These are phyloP conservation scores for Eudorina sp. DNA, from an alignment of 139 green algal species.

Conservation along the genomic window DNA sequence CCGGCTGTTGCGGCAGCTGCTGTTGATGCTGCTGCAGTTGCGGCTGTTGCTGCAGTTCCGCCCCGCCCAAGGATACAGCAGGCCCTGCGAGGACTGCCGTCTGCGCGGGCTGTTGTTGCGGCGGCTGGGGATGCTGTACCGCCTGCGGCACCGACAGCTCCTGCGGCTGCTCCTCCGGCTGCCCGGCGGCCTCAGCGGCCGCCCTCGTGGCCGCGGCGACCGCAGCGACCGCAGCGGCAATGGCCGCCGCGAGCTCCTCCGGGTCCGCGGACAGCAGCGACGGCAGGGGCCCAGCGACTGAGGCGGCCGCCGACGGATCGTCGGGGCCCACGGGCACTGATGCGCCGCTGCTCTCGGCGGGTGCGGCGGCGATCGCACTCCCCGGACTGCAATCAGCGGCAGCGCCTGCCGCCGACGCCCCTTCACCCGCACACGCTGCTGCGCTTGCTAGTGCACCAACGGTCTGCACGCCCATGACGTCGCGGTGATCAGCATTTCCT, in stretches of 20 bases:
- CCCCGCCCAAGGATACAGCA: not conserved
- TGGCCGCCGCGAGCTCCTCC: slow-evolving; percentile 25
- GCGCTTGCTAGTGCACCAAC: not conserved
- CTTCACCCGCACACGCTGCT: not conserved
- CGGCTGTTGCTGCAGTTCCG: not conserved
- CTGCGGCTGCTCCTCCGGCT: slow-evolving; percentile 21
- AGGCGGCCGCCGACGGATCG: not conserved
- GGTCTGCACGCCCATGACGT: not conserved
- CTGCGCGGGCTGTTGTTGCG: not conserved
- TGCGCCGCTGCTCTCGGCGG: no score
- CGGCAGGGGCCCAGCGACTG: not conserved
- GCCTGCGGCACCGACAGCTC: not conserved
- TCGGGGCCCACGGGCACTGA: no score
- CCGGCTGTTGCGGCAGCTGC: not conserved
- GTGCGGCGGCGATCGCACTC: no score
- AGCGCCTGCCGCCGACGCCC: not conserved
- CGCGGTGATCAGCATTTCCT: not conserved
- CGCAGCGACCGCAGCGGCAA: slow-evolving; percentile 21
- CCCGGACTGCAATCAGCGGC: no score
- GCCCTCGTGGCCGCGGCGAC: slow-evolving; percentile 1
- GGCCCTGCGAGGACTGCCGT: no score
- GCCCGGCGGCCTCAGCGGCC: not conserved
- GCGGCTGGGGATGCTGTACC: slow-evolving; percentile 29
- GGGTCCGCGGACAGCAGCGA: slow-evolving; percentile 12
- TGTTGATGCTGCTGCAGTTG: slow-evolving; percentile 12